These are phyloP conservation scores for Pulveroboletus ravenelii DNA, from an alignment of 768 basidiomycete genomes.

Conservation along the genomic window DNA sequence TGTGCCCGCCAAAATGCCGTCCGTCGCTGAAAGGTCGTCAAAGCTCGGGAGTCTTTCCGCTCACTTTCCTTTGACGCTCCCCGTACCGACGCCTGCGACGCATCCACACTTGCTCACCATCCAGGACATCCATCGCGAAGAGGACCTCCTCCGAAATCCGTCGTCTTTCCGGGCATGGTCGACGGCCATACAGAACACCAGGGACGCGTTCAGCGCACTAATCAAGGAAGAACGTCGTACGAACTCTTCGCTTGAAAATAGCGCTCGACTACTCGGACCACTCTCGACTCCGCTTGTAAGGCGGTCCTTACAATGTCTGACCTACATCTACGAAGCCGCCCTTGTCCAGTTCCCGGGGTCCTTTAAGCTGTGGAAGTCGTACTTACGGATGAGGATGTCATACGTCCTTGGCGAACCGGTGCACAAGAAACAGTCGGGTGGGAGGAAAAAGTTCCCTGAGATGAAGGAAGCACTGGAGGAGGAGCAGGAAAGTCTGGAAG, in stretches of 20 bases:
- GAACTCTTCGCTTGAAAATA: conserved; percentile 44
- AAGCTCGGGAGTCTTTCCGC: conserved; percentile 50
- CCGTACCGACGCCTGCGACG: conserved; percentile 75
- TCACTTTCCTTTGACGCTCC: conserved; percentile 80
- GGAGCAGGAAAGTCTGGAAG: conserved; percentile 70
- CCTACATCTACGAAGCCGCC: conserved; percentile 92
- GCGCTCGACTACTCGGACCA: conserved; percentile 65
- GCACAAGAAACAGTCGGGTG: conserved; percentile 73
- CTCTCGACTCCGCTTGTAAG: conserved; percentile 71
- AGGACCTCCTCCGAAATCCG: conserved; percentile 90
- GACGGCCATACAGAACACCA: conserved; percentile 72
- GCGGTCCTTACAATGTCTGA: conserved; percentile 74
- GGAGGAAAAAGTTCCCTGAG: conserved; percentile 87
- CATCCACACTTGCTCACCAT: conserved; percentile 71
- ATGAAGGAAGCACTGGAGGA: conserved; percentile 89
- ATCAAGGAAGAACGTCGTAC: conserved; percentile 52
- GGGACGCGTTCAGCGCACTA: conserved; percentile 55
- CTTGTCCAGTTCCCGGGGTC: conserved; percentile 81
- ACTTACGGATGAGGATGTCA: conserved; percentile 75
- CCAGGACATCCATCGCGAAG: conserved; percentile 82
- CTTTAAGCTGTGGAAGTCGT: conserved; percentile 96
- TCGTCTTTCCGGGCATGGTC: conserved; percentile 92
- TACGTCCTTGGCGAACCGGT: conserved; percentile 80
- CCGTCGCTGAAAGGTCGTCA: conserved; percentile 44
- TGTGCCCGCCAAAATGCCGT: conserved; percentile 43